Conservation (phyloP, 73 alveolate genomes). For the Halteria grandinella region DNA sequence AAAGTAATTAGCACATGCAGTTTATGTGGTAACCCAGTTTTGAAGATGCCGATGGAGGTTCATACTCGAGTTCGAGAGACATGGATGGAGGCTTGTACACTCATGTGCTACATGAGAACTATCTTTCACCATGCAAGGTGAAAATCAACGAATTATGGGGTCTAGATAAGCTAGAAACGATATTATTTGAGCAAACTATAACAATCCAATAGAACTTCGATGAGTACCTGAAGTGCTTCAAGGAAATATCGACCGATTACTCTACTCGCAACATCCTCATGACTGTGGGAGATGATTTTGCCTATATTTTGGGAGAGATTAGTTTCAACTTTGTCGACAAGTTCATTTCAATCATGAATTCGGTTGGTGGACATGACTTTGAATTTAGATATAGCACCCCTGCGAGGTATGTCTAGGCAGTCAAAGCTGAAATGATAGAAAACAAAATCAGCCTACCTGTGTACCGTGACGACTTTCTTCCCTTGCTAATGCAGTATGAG, state of each 20-base stretch:
- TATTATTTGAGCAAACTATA: neutral
- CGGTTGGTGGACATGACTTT: neutral
- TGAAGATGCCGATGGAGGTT: neutral
- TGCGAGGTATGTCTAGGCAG: neutral
- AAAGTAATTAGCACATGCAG: constrained; percentile 19
- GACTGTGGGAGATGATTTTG: constrained; percentile 33
- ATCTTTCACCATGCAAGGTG: neutral
- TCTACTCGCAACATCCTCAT: constrained; percentile 5
- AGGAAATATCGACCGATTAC: constrained; percentile 3
- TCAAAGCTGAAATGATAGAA: neutral
- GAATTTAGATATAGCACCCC: constrained; percentile 4
- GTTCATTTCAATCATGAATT: neutral
- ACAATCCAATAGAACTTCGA: neutral
- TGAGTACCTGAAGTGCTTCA: neutral
- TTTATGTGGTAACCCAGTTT: constrained; percentile 49
- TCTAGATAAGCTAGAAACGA: neutral
- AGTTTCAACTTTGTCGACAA: constrained; percentile 7
- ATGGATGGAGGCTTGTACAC: neutral
- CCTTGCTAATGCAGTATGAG: neutral
- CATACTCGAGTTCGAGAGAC: neutral
- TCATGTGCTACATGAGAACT: neutral
- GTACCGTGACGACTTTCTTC: constrained; percentile 1
- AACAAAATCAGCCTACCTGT: too few relatives aligned
- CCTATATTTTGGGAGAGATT: neutral
- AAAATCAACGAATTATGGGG: neutral